phyloP scores from a whole-genome alignment of 805 yeast species.

The Metschnikowia bowlesiae region DNA sequence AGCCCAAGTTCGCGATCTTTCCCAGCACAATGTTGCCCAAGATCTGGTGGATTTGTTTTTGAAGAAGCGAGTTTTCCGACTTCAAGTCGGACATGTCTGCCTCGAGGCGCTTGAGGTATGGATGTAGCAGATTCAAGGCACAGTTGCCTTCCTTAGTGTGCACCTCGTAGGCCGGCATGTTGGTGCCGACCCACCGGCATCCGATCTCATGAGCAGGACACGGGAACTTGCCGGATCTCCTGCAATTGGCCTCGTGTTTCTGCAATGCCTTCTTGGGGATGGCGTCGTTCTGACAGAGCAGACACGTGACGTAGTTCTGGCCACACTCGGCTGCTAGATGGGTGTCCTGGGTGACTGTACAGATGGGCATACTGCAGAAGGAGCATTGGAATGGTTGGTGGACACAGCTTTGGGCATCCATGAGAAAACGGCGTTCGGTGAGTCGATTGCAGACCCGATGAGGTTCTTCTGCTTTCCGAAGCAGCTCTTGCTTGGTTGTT shows the following conservation, averaged over 20 bases:
- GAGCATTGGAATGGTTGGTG: slow-evolving; percentile 36
- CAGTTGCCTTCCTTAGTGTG: slow-evolving; percentile 31
- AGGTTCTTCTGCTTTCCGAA: too few relatives aligned
- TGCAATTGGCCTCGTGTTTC: slow-evolving; percentile 42
- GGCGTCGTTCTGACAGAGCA: slow-evolving; percentile 38
- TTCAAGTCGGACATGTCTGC: slow-evolving; percentile 24
- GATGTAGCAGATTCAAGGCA: slow-evolving; percentile 27
- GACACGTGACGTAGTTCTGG: slow-evolving; percentile 37
- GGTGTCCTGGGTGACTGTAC: slow-evolving; percentile 22
- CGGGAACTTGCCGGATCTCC: slow-evolving; percentile 31
- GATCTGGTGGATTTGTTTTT: slow-evolving; percentile 41
- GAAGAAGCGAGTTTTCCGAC: slow-evolving; percentile 37
- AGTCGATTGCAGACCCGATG: background rate
- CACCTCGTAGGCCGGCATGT: slow-evolving; percentile 32
- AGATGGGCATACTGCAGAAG: slow-evolving; percentile 30
- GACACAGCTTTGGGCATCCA: slow-evolving; percentile 27
- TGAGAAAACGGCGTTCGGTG: slow-evolving; percentile 22
- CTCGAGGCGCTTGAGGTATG: slow-evolving; percentile 21
- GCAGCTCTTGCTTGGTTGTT: too few relatives aligned
- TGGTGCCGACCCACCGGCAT: slow-evolving; percentile 44
- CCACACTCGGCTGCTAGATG: slow-evolving; percentile 41
- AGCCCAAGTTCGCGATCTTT: slow-evolving; percentile 47
- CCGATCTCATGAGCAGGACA: slow-evolving; percentile 50
- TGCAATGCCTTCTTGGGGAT: slow-evolving; percentile 35
- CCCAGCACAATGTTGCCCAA: slow-evolving; percentile 48